A percentile compares a stretch with the other conserved stretches of the same genome.
These are phyloP conservation scores for Barbarea vulgaris DNA, from an alignment of 345 rosid species.

Conservation along the genomic window DNA sequence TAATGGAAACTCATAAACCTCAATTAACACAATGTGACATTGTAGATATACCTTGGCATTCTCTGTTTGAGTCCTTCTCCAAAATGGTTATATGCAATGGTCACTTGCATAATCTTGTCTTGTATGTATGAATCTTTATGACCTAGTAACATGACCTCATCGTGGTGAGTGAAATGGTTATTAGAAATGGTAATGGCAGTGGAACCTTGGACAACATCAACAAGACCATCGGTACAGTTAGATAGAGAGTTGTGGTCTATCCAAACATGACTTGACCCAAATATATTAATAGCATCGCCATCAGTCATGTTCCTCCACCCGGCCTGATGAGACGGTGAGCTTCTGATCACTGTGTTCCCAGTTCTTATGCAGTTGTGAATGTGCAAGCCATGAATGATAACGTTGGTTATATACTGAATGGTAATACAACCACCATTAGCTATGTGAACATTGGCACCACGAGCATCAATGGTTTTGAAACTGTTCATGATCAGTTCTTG, in stretches of 20 bases:
- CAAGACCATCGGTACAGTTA: slow-evolving; percentile 79
- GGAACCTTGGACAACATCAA: slow-evolving; percentile 58
- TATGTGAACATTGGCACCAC: slow-evolving; percentile 52
- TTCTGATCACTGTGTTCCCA: slow-evolving; percentile 69
- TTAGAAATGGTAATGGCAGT: slow-evolving; percentile 72
- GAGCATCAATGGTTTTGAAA: slow-evolving; percentile 56
- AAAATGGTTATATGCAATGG: slow-evolving; percentile 60
- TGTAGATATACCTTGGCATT: slow-evolving; percentile 71
- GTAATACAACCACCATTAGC: slow-evolving; percentile 56
- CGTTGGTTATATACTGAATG: slow-evolving; percentile 63
- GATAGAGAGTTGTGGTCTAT: slow-evolving; percentile 88
- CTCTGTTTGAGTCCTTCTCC: slow-evolving; percentile 76
- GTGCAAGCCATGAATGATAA: slow-evolving; percentile 83
- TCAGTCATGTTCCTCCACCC: slow-evolving; percentile 80
- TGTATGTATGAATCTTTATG: slow-evolving; percentile 69
- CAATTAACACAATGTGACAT: neutral
- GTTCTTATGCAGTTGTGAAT: slow-evolving; percentile 78
- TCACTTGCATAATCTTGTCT: slow-evolving; percentile 86
- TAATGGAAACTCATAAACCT: neutral
- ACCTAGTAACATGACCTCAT: slow-evolving; percentile 60
- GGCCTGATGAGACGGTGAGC: slow-evolving; percentile 68
- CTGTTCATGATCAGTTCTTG: slow-evolving; percentile 58
- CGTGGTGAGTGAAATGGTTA: slow-evolving; percentile 53
- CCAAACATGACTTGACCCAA: slow-evolving; percentile 87
- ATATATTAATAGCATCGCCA: slow-evolving; percentile 79